Evolutionary conservation across 352 stramenopile genomes (phyloP).

Genomic region (Phytophthora cactorum): DNA sequence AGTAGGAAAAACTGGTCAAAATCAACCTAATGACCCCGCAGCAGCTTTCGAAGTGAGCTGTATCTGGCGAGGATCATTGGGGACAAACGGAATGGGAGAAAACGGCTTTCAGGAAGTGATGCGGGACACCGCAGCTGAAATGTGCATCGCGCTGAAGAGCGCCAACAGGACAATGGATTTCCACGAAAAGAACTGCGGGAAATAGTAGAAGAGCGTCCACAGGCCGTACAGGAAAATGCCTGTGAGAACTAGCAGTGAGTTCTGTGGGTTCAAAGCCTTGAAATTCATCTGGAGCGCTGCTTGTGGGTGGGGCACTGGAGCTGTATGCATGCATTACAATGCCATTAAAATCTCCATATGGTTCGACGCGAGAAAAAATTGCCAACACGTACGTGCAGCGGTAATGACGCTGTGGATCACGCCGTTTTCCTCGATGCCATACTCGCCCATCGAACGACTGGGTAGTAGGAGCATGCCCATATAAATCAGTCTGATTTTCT

Average conservation of each 20-base stretch:
- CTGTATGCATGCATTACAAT: constrained; percentile 37
- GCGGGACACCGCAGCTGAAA: constrained; percentile 61
- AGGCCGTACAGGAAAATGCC: constrained; percentile 73
- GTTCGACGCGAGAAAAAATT: constrained; percentile 15
- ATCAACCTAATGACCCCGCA: constrained; percentile 11
- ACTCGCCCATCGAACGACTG: constrained; percentile 74
- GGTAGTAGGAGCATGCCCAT: constrained; percentile 80
- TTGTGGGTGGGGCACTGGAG: constrained; percentile 47
- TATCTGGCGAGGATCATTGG: constrained; percentile 2
- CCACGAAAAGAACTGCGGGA: constrained; percentile 80
- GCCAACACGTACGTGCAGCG: constrained; percentile 57
- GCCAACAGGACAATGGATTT: constrained; percentile 74
- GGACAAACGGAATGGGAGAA: not conserved
- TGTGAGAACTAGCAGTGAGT: constrained; percentile 66
- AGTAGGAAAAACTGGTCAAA: constrained; percentile 19
- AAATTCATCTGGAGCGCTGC: constrained; percentile 47
- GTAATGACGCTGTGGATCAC: constrained; percentile 84
- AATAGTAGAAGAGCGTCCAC: constrained; percentile 85
- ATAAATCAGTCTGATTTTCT: constrained; percentile 81
- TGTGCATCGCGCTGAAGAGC: constrained; percentile 64
- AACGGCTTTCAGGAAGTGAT: constrained; percentile 40
- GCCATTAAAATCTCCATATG: constrained; percentile 21
- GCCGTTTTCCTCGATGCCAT: constrained; percentile 74
- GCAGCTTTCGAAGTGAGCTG: constrained; percentile 16
- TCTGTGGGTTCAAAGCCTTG: constrained; percentile 66